Evolutionary conservation across 306 rosid genomes (phyloP).

Genomic region (Dalbergia oliveri): DNA sequence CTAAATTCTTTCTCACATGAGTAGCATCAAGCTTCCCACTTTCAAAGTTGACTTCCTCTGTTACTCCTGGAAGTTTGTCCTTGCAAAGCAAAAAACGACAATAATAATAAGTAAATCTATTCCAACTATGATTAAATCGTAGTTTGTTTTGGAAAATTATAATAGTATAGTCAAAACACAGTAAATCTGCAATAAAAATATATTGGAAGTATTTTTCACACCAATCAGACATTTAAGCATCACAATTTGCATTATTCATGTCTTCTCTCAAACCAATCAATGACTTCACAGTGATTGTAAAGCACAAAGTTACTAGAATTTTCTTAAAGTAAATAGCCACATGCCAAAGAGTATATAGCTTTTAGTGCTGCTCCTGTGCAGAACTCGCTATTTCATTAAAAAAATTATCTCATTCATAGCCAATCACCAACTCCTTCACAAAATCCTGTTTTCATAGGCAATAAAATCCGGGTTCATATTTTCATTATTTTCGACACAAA

Average conservation of each 20-base stretch:
- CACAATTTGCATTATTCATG: slow-evolving; percentile 6
- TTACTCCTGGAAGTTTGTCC: slow-evolving; percentile 84
- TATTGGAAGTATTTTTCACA: background rate
- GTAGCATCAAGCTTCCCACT: slow-evolving; percentile 54
- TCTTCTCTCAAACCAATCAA: slow-evolving; percentile 30
- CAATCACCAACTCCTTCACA: too few species aligned
- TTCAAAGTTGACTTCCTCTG: slow-evolving; percentile 59
- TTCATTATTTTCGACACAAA: too few species aligned
- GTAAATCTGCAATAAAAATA: slow-evolving; percentile 32
- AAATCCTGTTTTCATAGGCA: background rate
- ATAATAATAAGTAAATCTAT: slow-evolving; percentile 16
- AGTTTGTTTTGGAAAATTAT: background rate
- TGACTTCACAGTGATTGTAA: background rate
- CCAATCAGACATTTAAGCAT: slow-evolving; percentile 6
- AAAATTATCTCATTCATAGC: background rate
- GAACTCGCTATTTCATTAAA: slow-evolving; percentile 2
- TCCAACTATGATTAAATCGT: background rate
- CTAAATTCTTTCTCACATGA: slow-evolving; percentile 60
- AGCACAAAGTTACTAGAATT: background rate
- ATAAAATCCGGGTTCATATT: background rate
- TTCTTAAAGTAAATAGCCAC: background rate
- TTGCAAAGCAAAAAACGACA: slow-evolving; percentile 48
- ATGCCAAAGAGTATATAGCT: slow-evolving; percentile 2
- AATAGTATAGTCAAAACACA: slow-evolving; percentile 21
- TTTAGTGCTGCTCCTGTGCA: background rate